These are phyloP conservation scores for Pichia sorboxylosa DNA, from an alignment of 1,139 yeast genomes.

Conservation along the genomic window DNA sequence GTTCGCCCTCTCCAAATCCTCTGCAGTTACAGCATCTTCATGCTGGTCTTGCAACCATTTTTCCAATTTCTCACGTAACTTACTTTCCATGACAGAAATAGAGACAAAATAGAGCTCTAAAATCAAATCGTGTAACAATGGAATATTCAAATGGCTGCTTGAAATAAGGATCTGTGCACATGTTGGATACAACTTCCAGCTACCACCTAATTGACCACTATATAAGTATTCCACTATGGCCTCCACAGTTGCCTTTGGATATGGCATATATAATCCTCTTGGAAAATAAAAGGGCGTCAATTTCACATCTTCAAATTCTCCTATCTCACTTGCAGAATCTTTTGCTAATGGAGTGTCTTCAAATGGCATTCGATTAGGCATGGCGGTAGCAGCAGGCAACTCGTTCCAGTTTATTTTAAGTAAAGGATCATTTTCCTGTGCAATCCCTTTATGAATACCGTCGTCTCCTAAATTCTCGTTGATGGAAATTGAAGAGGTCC, in stretches of 20 bases:
- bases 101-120: conserved; percentile 59
- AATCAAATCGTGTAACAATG: conserved; percentile 55
- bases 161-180: conserved; percentile 51
- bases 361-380: too few species aligned
- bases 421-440: too few species aligned
- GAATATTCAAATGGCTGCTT: conserved; percentile 54
- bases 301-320: too few species aligned
- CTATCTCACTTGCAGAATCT: too few species aligned
- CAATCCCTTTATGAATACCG: too few species aligned
- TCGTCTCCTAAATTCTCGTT: too few species aligned
- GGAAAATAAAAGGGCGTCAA: conserved; percentile 30
- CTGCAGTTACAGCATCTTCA: too few species aligned
- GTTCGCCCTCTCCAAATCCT: too few species aligned
- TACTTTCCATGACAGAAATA: conserved; percentile 41
- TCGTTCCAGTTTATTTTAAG: too few species aligned
- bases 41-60: conserved; percentile 4
- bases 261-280: conserved; percentile 56
- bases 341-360: too few species aligned
- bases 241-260: conserved; percentile 44
- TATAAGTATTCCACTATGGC: conserved; percentile 64
- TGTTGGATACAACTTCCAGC: conserved; percentile 58
- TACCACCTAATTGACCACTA: conserved; percentile 69
- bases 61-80: conserved; percentile 13
- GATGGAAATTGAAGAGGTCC: too few species aligned
- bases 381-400: too few species aligned